These are phyloP conservation scores for Suillus paluster DNA, from an alignment of 768 basidiomycete species.

Conservation along the genomic window DNA sequence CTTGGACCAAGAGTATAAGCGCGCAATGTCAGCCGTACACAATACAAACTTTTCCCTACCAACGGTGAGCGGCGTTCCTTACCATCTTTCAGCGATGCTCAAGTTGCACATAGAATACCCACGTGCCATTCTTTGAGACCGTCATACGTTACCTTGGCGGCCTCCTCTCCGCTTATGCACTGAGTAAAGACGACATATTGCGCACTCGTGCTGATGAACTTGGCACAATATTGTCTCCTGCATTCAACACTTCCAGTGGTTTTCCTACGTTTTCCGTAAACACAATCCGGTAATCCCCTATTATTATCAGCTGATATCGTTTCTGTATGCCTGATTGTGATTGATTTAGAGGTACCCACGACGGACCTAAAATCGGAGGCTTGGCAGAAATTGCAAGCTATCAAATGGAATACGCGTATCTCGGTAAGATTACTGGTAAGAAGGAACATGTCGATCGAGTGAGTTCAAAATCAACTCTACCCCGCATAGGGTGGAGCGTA, in stretches of 20 bases:
- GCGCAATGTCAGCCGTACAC: constrained; percentile 60
- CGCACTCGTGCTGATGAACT: constrained; percentile 79
- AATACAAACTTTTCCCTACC: constrained; percentile 53
- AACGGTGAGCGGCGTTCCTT: constrained; percentile 36
- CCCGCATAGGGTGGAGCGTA: background rate
- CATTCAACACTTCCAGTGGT: constrained; percentile 71
- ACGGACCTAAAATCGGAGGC: constrained; percentile 43
- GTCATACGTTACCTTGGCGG: constrained; percentile 92
- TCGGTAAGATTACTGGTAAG: constrained; percentile 78
- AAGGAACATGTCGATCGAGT: constrained; percentile 63
- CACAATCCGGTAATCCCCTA: constrained; percentile 49
- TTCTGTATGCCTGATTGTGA: constrained; percentile 6
- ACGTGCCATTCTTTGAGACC: constrained; percentile 76
- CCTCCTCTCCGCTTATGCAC: constrained; percentile 79
- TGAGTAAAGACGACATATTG: constrained; percentile 65
- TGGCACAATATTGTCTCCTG: constrained; percentile 69
- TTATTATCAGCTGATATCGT: constrained; percentile 17
- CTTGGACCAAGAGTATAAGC: constrained; percentile 67
- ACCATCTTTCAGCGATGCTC: background rate
- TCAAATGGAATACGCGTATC: constrained; percentile 85
- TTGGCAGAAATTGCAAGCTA: constrained; percentile 84
- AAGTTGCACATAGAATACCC: constrained; percentile 31
- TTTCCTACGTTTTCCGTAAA: constrained; percentile 76
- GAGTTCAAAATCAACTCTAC: constrained; percentile 20
- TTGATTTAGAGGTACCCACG: constrained; percentile 2